Base-by-base conservation (phyloP, 495 filamentous ascomycete species). In the Letharia lupina region DNA sequence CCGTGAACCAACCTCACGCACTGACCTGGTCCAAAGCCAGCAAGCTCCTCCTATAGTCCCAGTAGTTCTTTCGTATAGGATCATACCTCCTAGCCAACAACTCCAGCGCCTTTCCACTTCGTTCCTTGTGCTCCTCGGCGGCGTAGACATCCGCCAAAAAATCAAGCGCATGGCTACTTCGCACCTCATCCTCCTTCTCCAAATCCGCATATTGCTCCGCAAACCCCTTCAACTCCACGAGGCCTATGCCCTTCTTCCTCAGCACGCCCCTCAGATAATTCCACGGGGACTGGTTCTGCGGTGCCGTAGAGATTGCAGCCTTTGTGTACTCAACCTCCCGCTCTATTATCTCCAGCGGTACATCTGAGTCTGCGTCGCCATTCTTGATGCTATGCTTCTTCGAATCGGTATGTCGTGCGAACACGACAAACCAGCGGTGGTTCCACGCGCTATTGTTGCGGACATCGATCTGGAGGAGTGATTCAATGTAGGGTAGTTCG, bases 361-460 rank as follows among this genome's bases (percentile, higher is more conserved):
- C 81, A 64, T 76, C 76, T 23, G 63, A 66, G 16, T 60, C 70
- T 58, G 45, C 76, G 74, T 72, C 79, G 78, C 45, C 77, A 73
- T 50, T 45, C 23, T 40, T 66, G 23, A 67, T 63, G 31, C 60
- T 69, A n/a, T 67, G 50, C 47, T 68, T 67, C 18, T 50, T 54
- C 8, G 71, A 64, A 59, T 70, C 68, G 37, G 65, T 59, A 65
- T 72, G 47, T 31, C 86, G 79, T 0, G 88, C 89, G 73, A 98
- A 96, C 4, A 94, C 84, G 10, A 98, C 69, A 75, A 91, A 96
- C 79, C 91, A 98, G 16, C 94, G 86, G 78, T 98, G 95, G 69
- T 92, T 95, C 94, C 94, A 98, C 42, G 93, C 94, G 39, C 88
- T 91, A 75, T 98, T 98, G 76, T 98, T 98, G 69, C 91, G 82